Percentiles rank a stretch among this genome's conserved stretches.
These are phyloP conservation scores for Cutaneotrichosporon spelunceum DNA, from an alignment of 1,284 basidiomycete species.

Conservation along the genomic window DNA sequence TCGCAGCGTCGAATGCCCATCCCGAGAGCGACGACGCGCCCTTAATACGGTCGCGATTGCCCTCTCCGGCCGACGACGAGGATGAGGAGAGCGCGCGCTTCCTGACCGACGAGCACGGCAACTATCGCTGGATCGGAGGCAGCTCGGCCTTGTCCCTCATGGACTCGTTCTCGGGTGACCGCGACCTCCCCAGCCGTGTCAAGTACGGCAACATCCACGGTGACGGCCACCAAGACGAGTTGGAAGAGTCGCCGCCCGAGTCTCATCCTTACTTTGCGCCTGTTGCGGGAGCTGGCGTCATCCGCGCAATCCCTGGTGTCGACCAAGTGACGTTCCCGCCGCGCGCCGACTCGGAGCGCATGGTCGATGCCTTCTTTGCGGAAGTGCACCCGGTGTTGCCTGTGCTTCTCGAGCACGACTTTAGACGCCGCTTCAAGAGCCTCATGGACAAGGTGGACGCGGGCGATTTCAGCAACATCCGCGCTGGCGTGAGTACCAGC, in stretches of 20 bases:
- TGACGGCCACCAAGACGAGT: background rate
- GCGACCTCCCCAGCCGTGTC: conserved; percentile 18
- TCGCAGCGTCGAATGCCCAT: background rate
- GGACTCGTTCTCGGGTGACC: conserved; percentile 64
- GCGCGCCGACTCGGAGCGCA: conserved; percentile 73
- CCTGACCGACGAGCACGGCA: conserved; percentile 67
- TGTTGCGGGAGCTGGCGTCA: conserved; percentile 79
- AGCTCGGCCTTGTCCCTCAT: conserved; percentile 87
- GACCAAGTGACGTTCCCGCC: conserved; percentile 84
- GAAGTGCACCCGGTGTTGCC: conserved; percentile 81
- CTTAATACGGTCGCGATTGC: conserved; percentile 38
- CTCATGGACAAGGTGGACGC: conserved; percentile 62
- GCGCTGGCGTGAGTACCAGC: conserved; percentile 20
- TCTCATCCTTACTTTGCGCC: conserved; percentile 72
- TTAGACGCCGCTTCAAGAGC: conserved; percentile 65
- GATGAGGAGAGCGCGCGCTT: conserved; percentile 38
- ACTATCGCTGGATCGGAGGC: conserved; percentile 86
- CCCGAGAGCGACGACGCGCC: conserved; percentile 15
- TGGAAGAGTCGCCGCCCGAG: conserved; percentile 16
- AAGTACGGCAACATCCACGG: conserved; percentile 18
- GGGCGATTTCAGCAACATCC: conserved; percentile 23
- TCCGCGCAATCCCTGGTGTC: conserved; percentile 72
- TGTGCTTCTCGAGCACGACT: conserved; percentile 74
- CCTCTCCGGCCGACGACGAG: conserved; percentile 54
- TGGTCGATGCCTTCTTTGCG: conserved; percentile 80